phyloP scores from a whole-genome alignment of 768 basidiomycete genomes.

The Russula olivacea region DNA sequence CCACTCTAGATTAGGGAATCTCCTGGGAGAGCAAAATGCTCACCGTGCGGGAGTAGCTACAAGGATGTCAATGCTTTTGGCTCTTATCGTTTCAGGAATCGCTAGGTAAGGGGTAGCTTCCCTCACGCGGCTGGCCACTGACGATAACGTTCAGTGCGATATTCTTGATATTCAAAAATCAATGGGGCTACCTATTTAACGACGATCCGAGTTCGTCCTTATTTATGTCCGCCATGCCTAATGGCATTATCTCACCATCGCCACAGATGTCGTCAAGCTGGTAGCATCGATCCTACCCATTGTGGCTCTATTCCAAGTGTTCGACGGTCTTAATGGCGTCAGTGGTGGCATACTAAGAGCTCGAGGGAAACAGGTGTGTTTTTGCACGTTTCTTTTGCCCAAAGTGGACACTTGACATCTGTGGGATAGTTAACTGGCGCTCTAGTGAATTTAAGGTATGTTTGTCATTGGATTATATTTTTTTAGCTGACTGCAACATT shows the following conservation, averaged over 20 bases:
- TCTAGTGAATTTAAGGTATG: conserved; percentile 66
- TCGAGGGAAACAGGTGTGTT: conserved; percentile 61
- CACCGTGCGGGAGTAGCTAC: conserved; percentile 67
- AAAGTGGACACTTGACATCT: conserved; percentile 1
- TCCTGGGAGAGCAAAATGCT: conserved; percentile 75
- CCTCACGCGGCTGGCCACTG: background rate
- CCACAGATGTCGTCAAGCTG: conserved; percentile 36
- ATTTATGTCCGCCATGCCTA: background rate
- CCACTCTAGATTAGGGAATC: conserved; percentile 67
- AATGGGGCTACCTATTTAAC: conserved; percentile 58
- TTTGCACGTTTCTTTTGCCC: background rate
- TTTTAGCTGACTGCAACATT: background rate
- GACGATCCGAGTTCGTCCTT: conserved; percentile 38
- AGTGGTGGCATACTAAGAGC: conserved; percentile 77
- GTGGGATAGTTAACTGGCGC: conserved; percentile 58
- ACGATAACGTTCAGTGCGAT: conserved; percentile 31
- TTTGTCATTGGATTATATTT: conserved; percentile 14
- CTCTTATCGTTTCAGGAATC: conserved; percentile 55
- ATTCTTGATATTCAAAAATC: conserved; percentile 40
- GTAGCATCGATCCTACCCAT: conserved; percentile 53
- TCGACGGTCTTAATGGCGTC: conserved; percentile 69
- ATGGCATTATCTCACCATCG: background rate
- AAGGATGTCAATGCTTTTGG: conserved; percentile 58
- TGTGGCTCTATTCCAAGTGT: conserved; percentile 76
- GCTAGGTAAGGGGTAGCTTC: conserved; percentile 45